phyloP scores from a whole-genome alignment of 371 early-diverging fungal species.

The Mucor saturninus region DNA sequence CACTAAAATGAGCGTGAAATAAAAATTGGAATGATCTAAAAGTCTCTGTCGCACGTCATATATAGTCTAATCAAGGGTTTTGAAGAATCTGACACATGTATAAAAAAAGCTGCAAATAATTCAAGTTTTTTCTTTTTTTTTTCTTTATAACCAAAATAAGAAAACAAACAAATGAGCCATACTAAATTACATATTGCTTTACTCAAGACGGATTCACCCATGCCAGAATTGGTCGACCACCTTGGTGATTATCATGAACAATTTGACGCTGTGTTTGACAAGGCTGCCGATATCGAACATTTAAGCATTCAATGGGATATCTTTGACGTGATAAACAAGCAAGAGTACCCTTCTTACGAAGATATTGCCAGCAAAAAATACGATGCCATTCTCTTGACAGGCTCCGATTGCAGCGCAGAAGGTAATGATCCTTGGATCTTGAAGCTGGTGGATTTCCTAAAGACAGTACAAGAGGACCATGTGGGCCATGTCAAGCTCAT shows the following conservation, averaged over 20 bases:
- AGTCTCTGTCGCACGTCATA: too few species aligned
- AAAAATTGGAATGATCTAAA: too few species aligned
- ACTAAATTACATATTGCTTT: conserved; percentile 40
- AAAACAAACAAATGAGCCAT: not conserved
- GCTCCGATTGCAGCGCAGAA: conserved; percentile 37
- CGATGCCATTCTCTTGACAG: conserved; percentile 35
- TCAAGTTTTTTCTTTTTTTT: not conserved
- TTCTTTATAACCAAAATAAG: not conserved
- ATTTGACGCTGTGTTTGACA: conserved; percentile 39
- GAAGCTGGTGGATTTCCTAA: conserved; percentile 51
- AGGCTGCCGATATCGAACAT: conserved; percentile 28
- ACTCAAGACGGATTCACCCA: conserved; percentile 60
- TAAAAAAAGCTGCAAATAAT: not conserved
- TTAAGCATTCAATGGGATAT: conserved; percentile 31
- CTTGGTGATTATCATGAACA: conserved; percentile 57
- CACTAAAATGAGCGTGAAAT: too few species aligned
- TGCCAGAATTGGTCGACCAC: conserved; percentile 47
- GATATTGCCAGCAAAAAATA: conserved; percentile 28
- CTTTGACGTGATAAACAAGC: conserved; percentile 47
- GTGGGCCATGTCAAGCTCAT: conserved; percentile 29
- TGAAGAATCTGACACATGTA: too few species aligned
- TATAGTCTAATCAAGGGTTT: too few species aligned
- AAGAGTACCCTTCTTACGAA: conserved; percentile 41
- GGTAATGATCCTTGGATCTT: conserved; percentile 65
- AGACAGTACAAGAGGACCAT: conserved; percentile 6